Base-by-base conservation (phyloP, 139 green algal species). In the Chlamydomonas schloesseri region DNA sequence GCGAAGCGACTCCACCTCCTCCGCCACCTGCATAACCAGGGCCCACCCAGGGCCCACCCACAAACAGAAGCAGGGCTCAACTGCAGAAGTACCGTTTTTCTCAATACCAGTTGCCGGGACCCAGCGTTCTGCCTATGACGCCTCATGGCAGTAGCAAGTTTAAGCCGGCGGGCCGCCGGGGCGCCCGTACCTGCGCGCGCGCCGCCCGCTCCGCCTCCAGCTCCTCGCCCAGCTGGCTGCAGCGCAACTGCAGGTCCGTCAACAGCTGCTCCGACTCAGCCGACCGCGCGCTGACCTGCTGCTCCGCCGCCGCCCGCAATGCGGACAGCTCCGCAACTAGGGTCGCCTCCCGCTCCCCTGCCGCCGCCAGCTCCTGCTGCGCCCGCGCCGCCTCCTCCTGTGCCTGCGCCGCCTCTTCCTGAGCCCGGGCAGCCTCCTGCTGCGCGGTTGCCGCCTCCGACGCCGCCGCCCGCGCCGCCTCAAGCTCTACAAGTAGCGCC, bases 11-110 rank as follows among this genome's bases (percentile, higher is more conserved):
- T 82, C 70, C 71, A 60, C 29, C 42, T 78, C 50, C 50, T 58
- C 67, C 50, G 33, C 80, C 80, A 67, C 24, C 68, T 50, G 28
- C n/a, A n/a, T n/a, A n/a, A n/a, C n/a, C n/a, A n/a, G n/a, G n/a
- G n/a, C n/a, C n/a, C n/a, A n/a, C n/a, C n/a, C n/a, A n/a, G n/a
- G n/a, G n/a, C n/a, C n/a, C n/a, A n/a, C n/a, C n/a, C n/a, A n/a
- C n/a, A n/a, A n/a, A n/a, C n/a, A n/a, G n/a, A n/a, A n/a, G n/a
- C n/a, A n/a, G n/a, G n/a, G n/a, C n/a, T n/a, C n/a, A n/a, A n/a
- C n/a, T n/a, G n/a, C n/a, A n/a, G n/a, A n/a, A n/a, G n/a, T n/a
- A n/a, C n/a, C n/a, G n/a, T n/a, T n/a, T n/a, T n/a, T n/a, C n/a
- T n/a, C n/a, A n/a, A n/a, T n/a, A n/a, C n/a, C n/a, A n/a, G n/a